Conservation (phyloP, 2,329 filamentous ascomycete genomes). For the Ophiostoma triangulosporum region DNA sequence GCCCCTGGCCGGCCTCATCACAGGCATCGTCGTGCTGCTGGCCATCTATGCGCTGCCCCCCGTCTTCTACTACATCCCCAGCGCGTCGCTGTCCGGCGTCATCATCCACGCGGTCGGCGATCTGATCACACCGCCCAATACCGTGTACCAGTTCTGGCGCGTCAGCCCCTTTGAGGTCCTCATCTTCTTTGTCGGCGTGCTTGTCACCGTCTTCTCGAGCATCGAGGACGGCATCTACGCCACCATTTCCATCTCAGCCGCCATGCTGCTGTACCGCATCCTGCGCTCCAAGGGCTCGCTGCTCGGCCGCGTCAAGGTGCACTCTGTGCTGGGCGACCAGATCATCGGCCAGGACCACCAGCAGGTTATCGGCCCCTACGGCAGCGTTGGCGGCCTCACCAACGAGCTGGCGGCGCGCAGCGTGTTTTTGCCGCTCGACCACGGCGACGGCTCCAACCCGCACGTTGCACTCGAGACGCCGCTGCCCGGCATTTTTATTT, state of each 20-base stretch:
- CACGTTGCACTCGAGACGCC: constrained; percentile 65
- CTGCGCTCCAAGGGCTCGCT: constrained; percentile 74
- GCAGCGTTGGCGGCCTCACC: constrained; percentile 35
- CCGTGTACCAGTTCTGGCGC: constrained; percentile 88
- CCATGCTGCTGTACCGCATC: constrained; percentile 68
- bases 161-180: constrained; percentile 81
- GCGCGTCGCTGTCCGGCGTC: constrained; percentile 54
- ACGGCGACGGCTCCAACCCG: constrained; percentile 84
- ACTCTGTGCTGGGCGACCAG: constrained; percentile 70
- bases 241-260: constrained; percentile 64
- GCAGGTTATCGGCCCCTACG: constrained; percentile 34
- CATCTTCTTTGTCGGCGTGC: constrained; percentile 85
- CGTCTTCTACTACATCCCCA: constrained; percentile 73
- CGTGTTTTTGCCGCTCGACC: constrained; percentile 76
- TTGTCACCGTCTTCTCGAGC: constrained; percentile 74
- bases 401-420: constrained; percentile 47
- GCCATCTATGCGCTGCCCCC: constrained; percentile 66
- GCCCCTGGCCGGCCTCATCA: constrained; percentile 66
- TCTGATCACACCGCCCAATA: constrained; percentile 79
- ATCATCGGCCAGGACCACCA: constrained; percentile 47
- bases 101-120: constrained; percentile 78
- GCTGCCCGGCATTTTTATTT: constrained; percentile 89
- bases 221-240: constrained; percentile 92
- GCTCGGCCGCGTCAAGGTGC: constrained; percentile 69
- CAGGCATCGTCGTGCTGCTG: constrained; percentile 59